Base-by-base conservation (phyloP, 2,329 filamentous ascomycete genomes). In the Alternaria triticimaculans region DNA sequence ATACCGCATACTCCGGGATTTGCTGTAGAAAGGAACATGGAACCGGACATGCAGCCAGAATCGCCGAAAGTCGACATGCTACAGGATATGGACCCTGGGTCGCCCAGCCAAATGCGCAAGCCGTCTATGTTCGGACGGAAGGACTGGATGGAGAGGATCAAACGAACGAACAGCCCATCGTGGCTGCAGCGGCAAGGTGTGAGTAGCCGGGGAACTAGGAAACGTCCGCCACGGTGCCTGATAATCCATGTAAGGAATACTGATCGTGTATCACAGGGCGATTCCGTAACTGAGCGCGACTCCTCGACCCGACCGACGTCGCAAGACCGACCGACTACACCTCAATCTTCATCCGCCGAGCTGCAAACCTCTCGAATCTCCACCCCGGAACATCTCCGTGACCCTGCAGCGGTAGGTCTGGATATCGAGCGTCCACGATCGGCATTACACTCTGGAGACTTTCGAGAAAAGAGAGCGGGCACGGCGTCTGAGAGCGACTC, bases 361-460 rank as follows among this genome's bases (percentile, higher is more conserved):
- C 69, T 79, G 18, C 76, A 73, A 63, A 53, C 69, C n/a, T 78
- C 82, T 30, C 76, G 73, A 18, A 69, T 71, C 20, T 67, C 66
- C 6, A 73, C 73, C 6, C 71, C 70, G 12, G 76, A 79, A 49
- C 67, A 66, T 41, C 63, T 72, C 6, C 65, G 69, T 53, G 72
- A 79, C 37, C 64, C 73, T 64, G 74, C 71, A 26, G 72, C 71
- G 26, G 71, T 72, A 30, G 78, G 84, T 2, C 62, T 82, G 67
- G 87, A 88, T 67, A 95, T 97, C 66, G 90, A 94, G 78, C 87
- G 94, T 56, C 95, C 95, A 50, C 86, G 92, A 58, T 98, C 95
- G 30, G 87, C 88, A 49, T 76, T 90, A 62, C 88, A 90, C 74
- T 86, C 87, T 21, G 88, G 88, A 51, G 87, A 90, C 72, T 90